These are phyloP conservation scores for Hypomyces perniciosus DNA, from an alignment of 2,329 filamentous ascomycete genomes.

Conservation along the genomic window DNA sequence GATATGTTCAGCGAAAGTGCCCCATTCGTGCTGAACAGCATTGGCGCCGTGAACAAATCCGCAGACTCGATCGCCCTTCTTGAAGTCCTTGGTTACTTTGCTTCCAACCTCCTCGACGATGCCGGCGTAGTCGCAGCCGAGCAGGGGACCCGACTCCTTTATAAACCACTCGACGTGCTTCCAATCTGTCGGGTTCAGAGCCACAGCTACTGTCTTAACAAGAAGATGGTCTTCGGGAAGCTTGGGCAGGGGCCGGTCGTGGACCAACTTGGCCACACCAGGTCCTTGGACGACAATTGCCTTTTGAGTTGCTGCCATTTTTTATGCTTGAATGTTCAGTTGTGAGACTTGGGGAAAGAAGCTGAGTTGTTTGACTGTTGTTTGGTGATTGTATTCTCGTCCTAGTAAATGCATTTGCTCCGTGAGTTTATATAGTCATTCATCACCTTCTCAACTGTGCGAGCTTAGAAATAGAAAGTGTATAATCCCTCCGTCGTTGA, in stretches of 20 bases:
- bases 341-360: not conserved
- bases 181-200: conserved; percentile 31
- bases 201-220: conserved; percentile 28
- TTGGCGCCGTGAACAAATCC: conserved; percentile 33
- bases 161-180: conserved; percentile 22
- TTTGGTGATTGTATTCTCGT: too few relatives aligned
- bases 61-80: conserved; percentile 42
- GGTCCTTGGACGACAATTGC: conserved; percentile 10
- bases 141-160: too few relatives aligned
- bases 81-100: conserved; percentile 35
- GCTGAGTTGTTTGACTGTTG: too few relatives aligned
- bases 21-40: conserved; percentile 31
- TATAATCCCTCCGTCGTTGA: too few relatives aligned
- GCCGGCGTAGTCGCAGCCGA: conserved; percentile 44
- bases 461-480: too few relatives aligned
- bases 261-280: conserved; percentile 9
- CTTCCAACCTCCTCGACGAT: conserved; percentile 40
- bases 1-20: conserved; percentile 37
- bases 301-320: conserved; percentile 1
- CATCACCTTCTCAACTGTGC: too few relatives aligned
- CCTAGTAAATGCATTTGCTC: too few relatives aligned
- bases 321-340: too few relatives aligned
- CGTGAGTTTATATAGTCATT: too few relatives aligned
- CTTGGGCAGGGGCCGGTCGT: conserved; percentile 9
- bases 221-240: conserved; percentile 23